A percentile compares a stretch with the other conserved stretches of the same genome.
Conservation (phyloP, 305 asterid species). For the Fraxinus xanthoxyloides region DNA sequence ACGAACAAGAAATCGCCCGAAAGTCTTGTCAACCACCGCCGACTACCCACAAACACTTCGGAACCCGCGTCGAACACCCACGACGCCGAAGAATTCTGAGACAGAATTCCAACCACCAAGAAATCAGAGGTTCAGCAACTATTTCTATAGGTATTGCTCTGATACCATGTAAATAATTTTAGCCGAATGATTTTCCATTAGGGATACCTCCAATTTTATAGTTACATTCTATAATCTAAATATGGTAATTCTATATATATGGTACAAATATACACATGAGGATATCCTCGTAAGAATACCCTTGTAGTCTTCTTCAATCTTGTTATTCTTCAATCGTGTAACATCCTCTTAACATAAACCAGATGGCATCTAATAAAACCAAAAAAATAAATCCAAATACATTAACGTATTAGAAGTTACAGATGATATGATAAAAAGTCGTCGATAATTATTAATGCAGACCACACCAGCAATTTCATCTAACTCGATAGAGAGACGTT, state of each 20-base stretch:
- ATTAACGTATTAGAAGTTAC: neutral
- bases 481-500: neutral
- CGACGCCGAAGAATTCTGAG: neutral
- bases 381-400: neutral
- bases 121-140: neutral
- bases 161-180: neutral
- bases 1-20: neutral
- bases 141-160: neutral
- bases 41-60: neutral
- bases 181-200: neutral
- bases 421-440: neutral
- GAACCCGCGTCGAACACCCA: neutral
- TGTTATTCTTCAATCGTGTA: too few species aligned
- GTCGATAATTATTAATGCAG: neutral
- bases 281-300: neutral
- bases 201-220: neutral
- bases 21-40: too few species aligned
- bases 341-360: neutral
- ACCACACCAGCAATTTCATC: neutral
- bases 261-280: too few species aligned
- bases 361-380: neutral
- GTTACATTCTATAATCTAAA: neutral
- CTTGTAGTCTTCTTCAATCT: neutral
- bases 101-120: neutral
- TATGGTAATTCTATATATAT: too few species aligned